Conservation (phyloP, 2,329 filamentous ascomycete genomes). For the Monosporascus sp. region DNA sequence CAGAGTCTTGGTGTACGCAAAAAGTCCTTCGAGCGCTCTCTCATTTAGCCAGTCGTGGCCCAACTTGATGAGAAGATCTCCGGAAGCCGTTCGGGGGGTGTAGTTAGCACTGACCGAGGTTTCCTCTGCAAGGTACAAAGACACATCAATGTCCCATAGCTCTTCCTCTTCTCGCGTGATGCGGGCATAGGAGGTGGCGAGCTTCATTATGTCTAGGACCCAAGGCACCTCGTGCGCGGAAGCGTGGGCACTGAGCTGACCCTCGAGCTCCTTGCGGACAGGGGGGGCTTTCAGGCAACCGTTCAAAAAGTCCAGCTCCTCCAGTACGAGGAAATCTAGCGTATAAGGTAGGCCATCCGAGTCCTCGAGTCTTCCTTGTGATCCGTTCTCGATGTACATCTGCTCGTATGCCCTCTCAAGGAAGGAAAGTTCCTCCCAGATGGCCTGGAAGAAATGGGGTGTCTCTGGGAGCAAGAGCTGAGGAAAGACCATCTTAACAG, state of each 20-base stretch:
- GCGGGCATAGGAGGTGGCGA: conserved; percentile 79
- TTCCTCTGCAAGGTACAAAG: conserved; percentile 91
- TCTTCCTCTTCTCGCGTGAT: conserved; percentile 91
- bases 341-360: conserved; percentile 90
- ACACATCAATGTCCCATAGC: conserved; percentile 94
- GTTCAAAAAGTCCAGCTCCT: conserved; percentile 93
- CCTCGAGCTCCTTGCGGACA: conserved; percentile 82
- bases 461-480: conserved; percentile 77
- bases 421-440: conserved; percentile 80
- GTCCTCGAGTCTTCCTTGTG: conserved; percentile 84
- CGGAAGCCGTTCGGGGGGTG: conserved; percentile 86
- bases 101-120: conserved; percentile 94
- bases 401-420: conserved; percentile 69
- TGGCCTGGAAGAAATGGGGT: conserved; percentile 73
- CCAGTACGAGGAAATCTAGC: conserved; percentile 85
- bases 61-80: conserved; percentile 86
- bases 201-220: conserved; percentile 82
- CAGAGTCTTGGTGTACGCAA: conserved; percentile 68
- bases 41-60: conserved; percentile 75
- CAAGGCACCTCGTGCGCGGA: conserved; percentile 64
- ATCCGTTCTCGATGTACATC: conserved; percentile 80
- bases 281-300: conserved; percentile 82
- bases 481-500: conserved; percentile 79
- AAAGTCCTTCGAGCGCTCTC: conserved; percentile 70
- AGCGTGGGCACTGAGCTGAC: conserved; percentile 60